Evolutionary conservation across 768 basidiomycete genomes (phyloP).

Genomic region (Strobilomyces echinocephalus): DNA sequence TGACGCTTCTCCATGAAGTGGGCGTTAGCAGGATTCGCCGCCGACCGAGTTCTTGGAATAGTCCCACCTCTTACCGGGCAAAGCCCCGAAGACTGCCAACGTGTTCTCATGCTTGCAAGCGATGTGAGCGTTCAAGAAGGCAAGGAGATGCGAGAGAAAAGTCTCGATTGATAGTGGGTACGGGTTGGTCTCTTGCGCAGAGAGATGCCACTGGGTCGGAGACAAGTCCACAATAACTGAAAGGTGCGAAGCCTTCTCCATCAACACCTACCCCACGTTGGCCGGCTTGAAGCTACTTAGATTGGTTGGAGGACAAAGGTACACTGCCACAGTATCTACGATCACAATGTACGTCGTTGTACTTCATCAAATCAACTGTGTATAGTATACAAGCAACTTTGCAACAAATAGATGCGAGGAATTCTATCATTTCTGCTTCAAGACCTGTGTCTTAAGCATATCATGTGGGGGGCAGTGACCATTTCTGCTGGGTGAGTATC

Average conservation of each 20-base stretch:
- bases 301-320: too few species aligned
- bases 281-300: too few species aligned
- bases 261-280: conserved; percentile 7
- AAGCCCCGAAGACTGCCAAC: conserved; percentile 86
- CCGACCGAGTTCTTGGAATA: not conserved
- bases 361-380: too few species aligned
- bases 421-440: too few species aligned
- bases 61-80: conserved; percentile 70
- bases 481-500: too few species aligned
- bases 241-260: conserved; percentile 59
- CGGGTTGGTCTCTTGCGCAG: conserved; percentile 44
- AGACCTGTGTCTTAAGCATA: too few species aligned
- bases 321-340: too few species aligned
- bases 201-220: conserved; percentile 81
- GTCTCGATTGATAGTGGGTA: conserved; percentile 58
- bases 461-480: too few species aligned
- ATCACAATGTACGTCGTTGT: too few species aligned
- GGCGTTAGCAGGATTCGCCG: not conserved
- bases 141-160: conserved; percentile 82
- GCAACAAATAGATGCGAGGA: too few species aligned
- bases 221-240: conserved; percentile 84
- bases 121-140: conserved; percentile 90
- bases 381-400: too few species aligned
- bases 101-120: conserved; percentile 89
- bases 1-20: conserved; percentile 41